These are phyloP conservation scores for Jatropha multifida DNA, from an alignment of 441 rosid species.

Conservation along the genomic window DNA sequence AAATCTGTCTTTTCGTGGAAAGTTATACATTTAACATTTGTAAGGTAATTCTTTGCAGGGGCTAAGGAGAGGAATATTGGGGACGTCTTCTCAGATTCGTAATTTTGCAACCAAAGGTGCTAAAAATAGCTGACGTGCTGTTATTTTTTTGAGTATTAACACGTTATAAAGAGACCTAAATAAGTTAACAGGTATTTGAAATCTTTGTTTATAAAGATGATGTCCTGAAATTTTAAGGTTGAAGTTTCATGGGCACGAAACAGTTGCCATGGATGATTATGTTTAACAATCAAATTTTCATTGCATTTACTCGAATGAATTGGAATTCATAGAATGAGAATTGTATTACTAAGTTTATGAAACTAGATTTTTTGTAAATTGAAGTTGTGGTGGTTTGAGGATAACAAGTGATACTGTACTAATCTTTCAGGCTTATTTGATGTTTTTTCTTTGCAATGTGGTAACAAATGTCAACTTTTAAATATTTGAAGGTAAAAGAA, in stretches of 20 bases:
- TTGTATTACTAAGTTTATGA: neutral
- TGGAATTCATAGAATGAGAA: neutral
- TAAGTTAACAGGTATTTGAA: conserved; percentile 5
- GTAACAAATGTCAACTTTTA: conserved; percentile 8
- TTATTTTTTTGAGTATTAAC: neutral
- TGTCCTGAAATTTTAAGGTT: too few species aligned
- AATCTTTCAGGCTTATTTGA: neutral
- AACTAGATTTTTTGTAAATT: neutral
- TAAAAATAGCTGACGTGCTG: neutral
- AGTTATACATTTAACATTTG: neutral
- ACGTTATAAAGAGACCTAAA: neutral
- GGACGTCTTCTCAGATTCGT: conserved; percentile 48
- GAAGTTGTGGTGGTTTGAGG: conserved; percentile 1
- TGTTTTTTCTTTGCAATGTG: neutral
- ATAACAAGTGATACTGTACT: neutral
- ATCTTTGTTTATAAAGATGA: neutral
- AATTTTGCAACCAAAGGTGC: conserved; percentile 72
- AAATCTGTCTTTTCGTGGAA: neutral
- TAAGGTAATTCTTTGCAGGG: conserved; percentile 38
- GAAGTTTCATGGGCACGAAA: too few species aligned
- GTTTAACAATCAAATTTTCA: too few species aligned
- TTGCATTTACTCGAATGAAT: too few species aligned
- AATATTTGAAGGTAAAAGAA: conserved; percentile 55
- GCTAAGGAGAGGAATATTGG: conserved; percentile 40
- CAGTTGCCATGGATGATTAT: too few species aligned